Percentiles rank a stretch among this genome's conserved stretches.
Evolutionary conservation across 176 grass and related monocot genomes (phyloP).

Genomic region (Triticum turgidum): DNA sequence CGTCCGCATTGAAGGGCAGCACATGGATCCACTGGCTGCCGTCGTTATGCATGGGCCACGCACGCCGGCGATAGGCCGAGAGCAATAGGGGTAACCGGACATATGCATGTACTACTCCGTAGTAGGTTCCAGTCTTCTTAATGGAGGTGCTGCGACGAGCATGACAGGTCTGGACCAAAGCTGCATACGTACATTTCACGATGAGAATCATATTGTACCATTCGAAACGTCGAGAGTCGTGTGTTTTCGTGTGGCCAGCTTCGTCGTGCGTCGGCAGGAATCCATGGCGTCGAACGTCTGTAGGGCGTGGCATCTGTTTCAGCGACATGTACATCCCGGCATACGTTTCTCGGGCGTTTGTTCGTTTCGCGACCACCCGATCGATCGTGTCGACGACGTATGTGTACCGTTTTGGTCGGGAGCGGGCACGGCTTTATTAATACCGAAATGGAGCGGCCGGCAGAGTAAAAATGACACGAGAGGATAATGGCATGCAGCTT

Average conservation of each 20-base stretch:
- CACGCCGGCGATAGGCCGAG: background rate
- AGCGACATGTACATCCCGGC: background rate
- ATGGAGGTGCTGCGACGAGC: background rate
- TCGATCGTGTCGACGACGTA: background rate
- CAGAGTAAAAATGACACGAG: background rate
- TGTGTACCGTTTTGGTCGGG: background rate
- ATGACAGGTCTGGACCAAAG: background rate
- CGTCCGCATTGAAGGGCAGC: background rate
- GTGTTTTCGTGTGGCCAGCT: too few relatives aligned
- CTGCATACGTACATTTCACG: background rate
- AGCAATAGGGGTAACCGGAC: background rate
- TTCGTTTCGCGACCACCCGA: background rate
- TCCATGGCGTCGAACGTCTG: too few relatives aligned
- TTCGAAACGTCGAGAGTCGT: too few relatives aligned
- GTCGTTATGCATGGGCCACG: background rate
- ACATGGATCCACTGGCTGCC: background rate
- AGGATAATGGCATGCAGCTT: background rate
- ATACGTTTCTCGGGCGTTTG: background rate
- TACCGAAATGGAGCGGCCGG: background rate
- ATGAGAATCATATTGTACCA: too few relatives aligned
- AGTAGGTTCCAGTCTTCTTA: background rate
- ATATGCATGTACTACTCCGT: background rate
- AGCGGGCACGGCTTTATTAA: background rate
- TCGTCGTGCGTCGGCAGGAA: too few relatives aligned
- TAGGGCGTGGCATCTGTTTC: background rate